A percentile compares a stretch with the other conserved stretches of the same genome.
phyloP scores from a whole-genome alignment of 768 basidiomycete species.

The Russula brevipes region DNA sequence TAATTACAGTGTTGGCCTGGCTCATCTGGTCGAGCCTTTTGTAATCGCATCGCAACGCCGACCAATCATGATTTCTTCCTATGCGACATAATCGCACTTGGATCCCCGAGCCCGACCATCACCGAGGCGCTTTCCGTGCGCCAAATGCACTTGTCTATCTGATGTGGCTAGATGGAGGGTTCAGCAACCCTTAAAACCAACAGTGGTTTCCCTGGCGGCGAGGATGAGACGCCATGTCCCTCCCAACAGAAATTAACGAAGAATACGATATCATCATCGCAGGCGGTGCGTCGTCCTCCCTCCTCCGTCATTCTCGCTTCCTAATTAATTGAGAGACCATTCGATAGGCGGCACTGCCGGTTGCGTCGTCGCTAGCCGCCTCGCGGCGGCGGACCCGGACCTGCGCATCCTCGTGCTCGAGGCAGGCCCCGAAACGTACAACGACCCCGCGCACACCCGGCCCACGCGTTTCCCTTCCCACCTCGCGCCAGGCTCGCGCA shows the following conservation, averaged over 20 bases:
- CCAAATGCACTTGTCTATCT: too few species aligned
- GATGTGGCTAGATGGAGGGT: too few species aligned
- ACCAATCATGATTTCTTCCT: too few species aligned
- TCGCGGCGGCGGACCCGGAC: constrained; percentile 47
- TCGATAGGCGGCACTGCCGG: constrained; percentile 45
- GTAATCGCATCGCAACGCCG: too few species aligned
- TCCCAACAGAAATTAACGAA: not conserved
- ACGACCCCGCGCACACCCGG: constrained; percentile 45
- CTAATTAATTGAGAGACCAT: not conserved
- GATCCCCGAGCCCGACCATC: too few species aligned
- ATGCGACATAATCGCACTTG: too few species aligned
- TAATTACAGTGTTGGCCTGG: too few species aligned
- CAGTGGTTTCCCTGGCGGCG: too few species aligned
- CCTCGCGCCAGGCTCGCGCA: constrained; percentile 36
- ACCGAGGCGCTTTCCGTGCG: too few species aligned
- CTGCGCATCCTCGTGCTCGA: constrained; percentile 59
- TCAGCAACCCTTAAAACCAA: too few species aligned
- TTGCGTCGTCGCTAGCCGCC: constrained; percentile 51
- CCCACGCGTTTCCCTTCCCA: constrained; percentile 49
- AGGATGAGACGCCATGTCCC: not conserved
- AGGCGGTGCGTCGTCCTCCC: constrained; percentile 40
- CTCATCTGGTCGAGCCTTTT: too few species aligned
- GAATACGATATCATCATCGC: constrained; percentile 51
- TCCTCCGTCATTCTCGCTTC: too few species aligned
- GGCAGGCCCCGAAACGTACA: constrained; percentile 47